These are phyloP conservation scores for Ophiostoma himal-ulmi DNA, from an alignment of 2,329 filamentous ascomycete genomes.

Conservation along the genomic window DNA sequence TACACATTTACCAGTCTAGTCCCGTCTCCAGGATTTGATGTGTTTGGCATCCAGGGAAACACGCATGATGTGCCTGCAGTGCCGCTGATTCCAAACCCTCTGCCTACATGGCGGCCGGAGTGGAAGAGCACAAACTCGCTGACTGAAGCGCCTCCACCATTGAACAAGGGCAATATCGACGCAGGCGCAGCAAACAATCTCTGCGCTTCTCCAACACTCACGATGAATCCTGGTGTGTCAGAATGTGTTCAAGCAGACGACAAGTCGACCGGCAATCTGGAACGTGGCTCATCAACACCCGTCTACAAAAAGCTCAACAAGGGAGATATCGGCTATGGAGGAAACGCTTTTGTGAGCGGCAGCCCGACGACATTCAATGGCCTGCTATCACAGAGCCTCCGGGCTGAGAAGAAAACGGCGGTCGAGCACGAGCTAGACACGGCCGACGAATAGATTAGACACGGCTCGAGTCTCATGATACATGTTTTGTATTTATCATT, in stretches of 20 bases:
- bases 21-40: conserved; percentile 32
- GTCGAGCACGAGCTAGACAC: background rate
- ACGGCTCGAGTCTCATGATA: background rate
- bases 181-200: background rate
- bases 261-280: background rate
- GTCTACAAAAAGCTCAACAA: conserved; percentile 63
- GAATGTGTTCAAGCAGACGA: background rate
- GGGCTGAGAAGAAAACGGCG: conserved; percentile 35
- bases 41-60: conserved; percentile 31
- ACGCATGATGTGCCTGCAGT: conserved; percentile 21
- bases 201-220: background rate
- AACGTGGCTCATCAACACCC: conserved; percentile 25
- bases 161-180: background rate
- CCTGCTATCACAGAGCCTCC: conserved; percentile 62
- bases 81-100: background rate
- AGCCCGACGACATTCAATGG: conserved; percentile 50
- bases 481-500: background rate
- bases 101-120: background rate
- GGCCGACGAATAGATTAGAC: background rate
- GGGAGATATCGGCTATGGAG: conserved; percentile 58
- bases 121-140: background rate
- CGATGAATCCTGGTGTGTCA: too few species aligned
- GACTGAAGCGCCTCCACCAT: background rate
- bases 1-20: conserved; percentile 35
- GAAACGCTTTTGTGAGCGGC: conserved; percentile 43